Conservation (phyloP, 139 green algal species). For the Nannochloris sp. region DNA sequence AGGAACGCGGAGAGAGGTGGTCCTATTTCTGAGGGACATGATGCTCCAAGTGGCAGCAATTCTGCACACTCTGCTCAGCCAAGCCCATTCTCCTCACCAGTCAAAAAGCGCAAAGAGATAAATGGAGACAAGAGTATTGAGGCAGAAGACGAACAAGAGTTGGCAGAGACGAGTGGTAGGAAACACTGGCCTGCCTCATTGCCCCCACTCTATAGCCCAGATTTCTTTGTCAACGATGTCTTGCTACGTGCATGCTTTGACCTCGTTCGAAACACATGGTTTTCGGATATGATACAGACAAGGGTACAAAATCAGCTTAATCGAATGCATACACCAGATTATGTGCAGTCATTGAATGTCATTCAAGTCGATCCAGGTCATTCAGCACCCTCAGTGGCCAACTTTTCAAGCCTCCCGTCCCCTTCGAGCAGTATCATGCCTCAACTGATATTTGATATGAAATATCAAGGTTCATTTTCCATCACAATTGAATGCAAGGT, state of each 20-base stretch:
- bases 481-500: conserved; percentile 38
- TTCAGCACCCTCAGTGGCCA: conserved; percentile 27
- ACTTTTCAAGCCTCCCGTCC: conserved; percentile 26
- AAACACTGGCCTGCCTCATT: not conserved
- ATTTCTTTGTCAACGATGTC: conserved; percentile 35
- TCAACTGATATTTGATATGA: conserved; percentile 41
- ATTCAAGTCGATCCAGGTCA: conserved; percentile 30
- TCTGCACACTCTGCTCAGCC: not conserved
- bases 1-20: not conserved
- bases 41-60: not conserved
- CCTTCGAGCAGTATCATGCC: conserved; percentile 30
- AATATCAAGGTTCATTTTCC: conserved; percentile 31
- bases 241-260: conserved; percentile 36
- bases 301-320: conserved; percentile 36
- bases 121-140: not conserved
- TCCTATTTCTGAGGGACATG: not conserved
- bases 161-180: not conserved
- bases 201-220: conserved; percentile 12
- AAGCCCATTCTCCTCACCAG: not conserved
- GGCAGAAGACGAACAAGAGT: no score
- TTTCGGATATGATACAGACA: conserved; percentile 14
- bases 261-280: conserved; percentile 28
- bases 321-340: conserved; percentile 33
- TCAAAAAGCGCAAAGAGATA: not conserved
- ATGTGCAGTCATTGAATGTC: conserved; percentile 31